These are phyloP conservation scores for Ophiorrhiza pumila DNA, from an alignment of 257 asterid species.

Conservation along the genomic window DNA sequence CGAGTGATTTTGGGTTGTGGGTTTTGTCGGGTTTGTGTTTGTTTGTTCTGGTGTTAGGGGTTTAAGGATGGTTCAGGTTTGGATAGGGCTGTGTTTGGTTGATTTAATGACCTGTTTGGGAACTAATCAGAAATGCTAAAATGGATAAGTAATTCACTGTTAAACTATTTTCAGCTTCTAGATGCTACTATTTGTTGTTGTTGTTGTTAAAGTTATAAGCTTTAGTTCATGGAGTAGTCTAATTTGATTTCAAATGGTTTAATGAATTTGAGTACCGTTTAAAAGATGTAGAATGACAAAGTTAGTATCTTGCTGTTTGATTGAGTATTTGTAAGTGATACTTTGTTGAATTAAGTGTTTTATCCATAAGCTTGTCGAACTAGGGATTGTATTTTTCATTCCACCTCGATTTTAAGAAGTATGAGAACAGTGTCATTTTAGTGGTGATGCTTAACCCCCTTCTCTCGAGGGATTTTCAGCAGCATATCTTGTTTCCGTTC, in stretches of 20 bases:
- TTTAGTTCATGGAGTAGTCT: background rate
- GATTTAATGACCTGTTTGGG: background rate
- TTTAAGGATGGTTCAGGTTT: background rate
- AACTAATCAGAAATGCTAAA: background rate
- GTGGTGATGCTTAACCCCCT: background rate
- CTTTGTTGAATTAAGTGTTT: background rate
- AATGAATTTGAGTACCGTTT: background rate
- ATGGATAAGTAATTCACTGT: background rate
- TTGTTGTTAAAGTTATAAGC: background rate
- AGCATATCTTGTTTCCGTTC: background rate
- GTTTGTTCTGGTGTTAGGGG: constrained; percentile 6
- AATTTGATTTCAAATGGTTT: background rate
- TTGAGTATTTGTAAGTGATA: background rate
- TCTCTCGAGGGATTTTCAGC: background rate
- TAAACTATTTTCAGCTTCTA: background rate
- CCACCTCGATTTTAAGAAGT: background rate
- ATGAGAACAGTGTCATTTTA: background rate
- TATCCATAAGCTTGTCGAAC: background rate
- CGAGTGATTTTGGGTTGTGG: background rate
- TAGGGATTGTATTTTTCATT: background rate
- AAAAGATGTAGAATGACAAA: background rate
- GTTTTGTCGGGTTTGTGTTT: background rate
- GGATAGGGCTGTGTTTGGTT: background rate
- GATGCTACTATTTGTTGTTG: background rate
- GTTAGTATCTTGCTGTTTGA: background rate